A percentile compares a stretch with the other conserved stretches of the same genome.
Conservation (phyloP, 2,329 filamentous ascomycete genomes). For the Tothia fuscella region DNA sequence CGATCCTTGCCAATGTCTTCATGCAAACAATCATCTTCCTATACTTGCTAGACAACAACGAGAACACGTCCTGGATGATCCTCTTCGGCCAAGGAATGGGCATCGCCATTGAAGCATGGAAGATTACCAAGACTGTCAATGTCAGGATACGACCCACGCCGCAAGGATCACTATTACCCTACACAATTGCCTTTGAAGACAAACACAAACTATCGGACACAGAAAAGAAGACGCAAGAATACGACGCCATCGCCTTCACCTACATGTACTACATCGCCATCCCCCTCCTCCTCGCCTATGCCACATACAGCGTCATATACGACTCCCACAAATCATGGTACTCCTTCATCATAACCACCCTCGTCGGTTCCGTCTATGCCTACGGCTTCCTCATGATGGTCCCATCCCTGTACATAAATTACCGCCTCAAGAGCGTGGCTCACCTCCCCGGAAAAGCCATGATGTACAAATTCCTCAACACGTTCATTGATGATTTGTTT, state of each 20-base stretch:
- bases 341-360: slow-evolving; percentile 85
- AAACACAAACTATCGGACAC: slow-evolving; percentile 93
- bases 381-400: slow-evolving; percentile 99
- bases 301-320: slow-evolving; percentile 81
- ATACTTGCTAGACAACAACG: slow-evolving; percentile 92
- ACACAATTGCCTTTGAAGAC: slow-evolving; percentile 77
- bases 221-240: slow-evolving; percentile 96
- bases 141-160: slow-evolving; percentile 63
- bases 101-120: slow-evolving; percentile 73
- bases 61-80: slow-evolving; percentile 99
- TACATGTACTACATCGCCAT: slow-evolving; percentile 92
- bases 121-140: slow-evolving; percentile 90
- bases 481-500: slow-evolving; percentile 97
- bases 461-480: slow-evolving; percentile 98
- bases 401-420: slow-evolving; percentile 95
- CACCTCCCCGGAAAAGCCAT: slow-evolving; percentile 96
- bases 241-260: slow-evolving; percentile 93
- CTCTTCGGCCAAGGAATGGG: slow-evolving; percentile 83
- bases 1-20: slow-evolving; percentile 92
- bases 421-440: slow-evolving; percentile 78
- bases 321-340: slow-evolving; percentile 98
- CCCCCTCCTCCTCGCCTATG: slow-evolving; percentile 79
- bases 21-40: slow-evolving; percentile 96
- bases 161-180: slow-evolving; percentile 62
- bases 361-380: slow-evolving; percentile 92